A percentile compares a stretch with the other conserved stretches of the same genome.
Evolutionary conservation across 2,329 filamentous ascomycete genomes (phyloP).

Genomic region (Neonectria magnoliae): DNA sequence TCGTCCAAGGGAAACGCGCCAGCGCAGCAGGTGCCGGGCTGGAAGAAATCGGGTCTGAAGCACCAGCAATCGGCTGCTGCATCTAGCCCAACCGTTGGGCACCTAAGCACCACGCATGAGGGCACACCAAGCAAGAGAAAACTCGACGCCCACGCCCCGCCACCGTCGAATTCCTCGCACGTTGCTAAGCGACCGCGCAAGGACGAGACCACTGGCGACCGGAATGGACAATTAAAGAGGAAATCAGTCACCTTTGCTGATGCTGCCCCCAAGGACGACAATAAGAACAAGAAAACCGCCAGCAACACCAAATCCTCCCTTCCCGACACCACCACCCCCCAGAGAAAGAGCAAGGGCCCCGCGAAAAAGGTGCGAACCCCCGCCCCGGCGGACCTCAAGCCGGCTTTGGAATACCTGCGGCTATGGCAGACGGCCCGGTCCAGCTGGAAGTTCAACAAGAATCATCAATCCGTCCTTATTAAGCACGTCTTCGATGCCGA

Average conservation of each 20-base stretch:
- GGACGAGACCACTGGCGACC: constrained; percentile 40
- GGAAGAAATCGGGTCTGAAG: constrained; percentile 72
- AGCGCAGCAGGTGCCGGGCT: constrained; percentile 63
- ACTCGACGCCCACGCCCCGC: constrained; percentile 50
- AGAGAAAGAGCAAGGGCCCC: constrained; percentile 50
- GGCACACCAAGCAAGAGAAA: constrained; percentile 52
- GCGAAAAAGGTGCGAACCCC: constrained; percentile 52
- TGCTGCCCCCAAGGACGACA: constrained; percentile 49
- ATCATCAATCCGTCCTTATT: constrained; percentile 84
- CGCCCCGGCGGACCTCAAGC: constrained; percentile 60
- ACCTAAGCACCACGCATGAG: constrained; percentile 47
- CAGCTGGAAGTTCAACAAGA: constrained; percentile 97
- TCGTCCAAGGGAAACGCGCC: constrained; percentile 55
- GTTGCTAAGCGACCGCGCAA: constrained; percentile 49
- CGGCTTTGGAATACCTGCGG: constrained; percentile 79
- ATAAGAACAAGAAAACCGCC: constrained; percentile 28
- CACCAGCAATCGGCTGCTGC: constrained; percentile 58
- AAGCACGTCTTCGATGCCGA: constrained; percentile 82
- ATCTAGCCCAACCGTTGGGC: constrained; percentile 49
- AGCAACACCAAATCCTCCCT: constrained; percentile 45
- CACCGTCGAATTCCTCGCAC: constrained; percentile 43
- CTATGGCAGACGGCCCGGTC: constrained; percentile 77
- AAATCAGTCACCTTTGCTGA: constrained; percentile 63
- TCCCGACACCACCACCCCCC: constrained; percentile 43
- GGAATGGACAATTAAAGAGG: constrained; percentile 47